Percentiles rank a stretch among this genome's conserved stretches.
phyloP scores from a whole-genome alignment of 768 basidiomycete species.

The Tricholoma terreum region DNA sequence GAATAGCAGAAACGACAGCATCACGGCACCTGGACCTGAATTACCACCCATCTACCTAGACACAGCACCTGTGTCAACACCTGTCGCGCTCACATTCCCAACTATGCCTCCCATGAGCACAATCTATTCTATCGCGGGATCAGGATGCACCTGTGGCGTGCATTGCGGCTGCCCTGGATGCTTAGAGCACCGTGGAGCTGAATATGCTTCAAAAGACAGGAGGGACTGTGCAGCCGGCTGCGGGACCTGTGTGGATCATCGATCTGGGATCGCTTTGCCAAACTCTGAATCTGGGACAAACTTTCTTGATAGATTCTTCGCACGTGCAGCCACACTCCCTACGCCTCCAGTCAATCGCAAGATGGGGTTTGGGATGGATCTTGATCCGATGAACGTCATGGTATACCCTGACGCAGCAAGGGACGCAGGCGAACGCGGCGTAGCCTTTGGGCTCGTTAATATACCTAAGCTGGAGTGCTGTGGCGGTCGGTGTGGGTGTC shows the following conservation, averaged over 20 bases:
- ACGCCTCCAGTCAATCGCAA: constrained; percentile 45
- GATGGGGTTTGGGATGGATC: constrained; percentile 30
- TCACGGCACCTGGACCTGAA: constrained; percentile 31
- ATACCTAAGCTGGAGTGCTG: constrained; percentile 70
- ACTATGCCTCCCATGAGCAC: constrained; percentile 60
- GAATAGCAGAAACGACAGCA: constrained; percentile 15
- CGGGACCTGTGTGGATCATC: constrained; percentile 58
- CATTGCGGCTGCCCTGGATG: constrained; percentile 74
- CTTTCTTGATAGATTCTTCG: constrained; percentile 63
- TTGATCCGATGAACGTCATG: constrained; percentile 53
- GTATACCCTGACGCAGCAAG: constrained; percentile 39
- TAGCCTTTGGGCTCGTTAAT: constrained; percentile 48
- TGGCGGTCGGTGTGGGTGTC: constrained; percentile 58
- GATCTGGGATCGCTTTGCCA: constrained; percentile 43
- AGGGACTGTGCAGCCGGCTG: constrained; percentile 53
- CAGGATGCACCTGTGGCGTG: constrained; percentile 71
- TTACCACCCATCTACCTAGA: constrained; percentile 48
- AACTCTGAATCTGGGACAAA: constrained; percentile 16
- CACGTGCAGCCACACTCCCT: constrained; percentile 69
- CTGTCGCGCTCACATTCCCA: constrained; percentile 45
- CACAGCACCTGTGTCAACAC: constrained; percentile 19
- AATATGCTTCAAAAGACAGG: constrained; percentile 44
- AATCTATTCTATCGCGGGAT: constrained; percentile 57
- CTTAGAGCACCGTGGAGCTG: constrained; percentile 59
- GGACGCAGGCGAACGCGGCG: constrained; percentile 36